phyloP scores from a whole-genome alignment of 2,329 filamentous ascomycete genomes.

The Dactylellina sp. region DNA sequence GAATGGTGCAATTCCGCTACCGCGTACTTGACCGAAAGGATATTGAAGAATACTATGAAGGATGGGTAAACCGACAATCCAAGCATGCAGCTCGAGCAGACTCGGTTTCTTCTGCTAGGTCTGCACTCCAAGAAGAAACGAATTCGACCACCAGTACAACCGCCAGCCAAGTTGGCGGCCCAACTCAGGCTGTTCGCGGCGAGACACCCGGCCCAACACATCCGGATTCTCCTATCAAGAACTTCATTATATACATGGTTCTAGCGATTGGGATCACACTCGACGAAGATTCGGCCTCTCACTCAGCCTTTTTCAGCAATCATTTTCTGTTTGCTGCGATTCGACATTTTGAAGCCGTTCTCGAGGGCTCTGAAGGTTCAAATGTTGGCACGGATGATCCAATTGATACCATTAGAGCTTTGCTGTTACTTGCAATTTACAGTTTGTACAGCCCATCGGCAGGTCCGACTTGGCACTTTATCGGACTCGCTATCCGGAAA shows the following conservation, averaged over 20 bases:
- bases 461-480: conserved; percentile 56
- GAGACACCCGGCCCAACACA: conserved; percentile 35
- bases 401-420: conserved; percentile 54
- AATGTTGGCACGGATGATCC: conserved; percentile 53
- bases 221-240: conserved; percentile 55
- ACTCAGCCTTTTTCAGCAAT: conserved; percentile 52
- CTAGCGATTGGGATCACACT: conserved; percentile 54
- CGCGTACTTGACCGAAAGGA: conserved; percentile 52
- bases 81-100: conserved; percentile 47
- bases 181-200: conserved; percentile 18
- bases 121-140: conserved; percentile 44
- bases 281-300: conserved; percentile 52
- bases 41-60: conserved; percentile 53
- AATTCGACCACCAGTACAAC: conserved; percentile 25
- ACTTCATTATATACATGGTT: conserved; percentile 57
- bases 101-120: conserved; percentile 39
- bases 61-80: conserved; percentile 51
- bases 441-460: conserved; percentile 52
- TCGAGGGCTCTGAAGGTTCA: conserved; percentile 52
- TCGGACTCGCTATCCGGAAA: conserved; percentile 51
- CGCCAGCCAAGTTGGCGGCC: conserved; percentile 32
- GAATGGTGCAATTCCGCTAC: conserved; percentile 55
- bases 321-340: conserved; percentile 56
- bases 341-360: conserved; percentile 53
- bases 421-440: conserved; percentile 52